Evolutionary conservation across 257 asterid species (phyloP).

Genomic region (Ligustrum vulgare): DNA sequence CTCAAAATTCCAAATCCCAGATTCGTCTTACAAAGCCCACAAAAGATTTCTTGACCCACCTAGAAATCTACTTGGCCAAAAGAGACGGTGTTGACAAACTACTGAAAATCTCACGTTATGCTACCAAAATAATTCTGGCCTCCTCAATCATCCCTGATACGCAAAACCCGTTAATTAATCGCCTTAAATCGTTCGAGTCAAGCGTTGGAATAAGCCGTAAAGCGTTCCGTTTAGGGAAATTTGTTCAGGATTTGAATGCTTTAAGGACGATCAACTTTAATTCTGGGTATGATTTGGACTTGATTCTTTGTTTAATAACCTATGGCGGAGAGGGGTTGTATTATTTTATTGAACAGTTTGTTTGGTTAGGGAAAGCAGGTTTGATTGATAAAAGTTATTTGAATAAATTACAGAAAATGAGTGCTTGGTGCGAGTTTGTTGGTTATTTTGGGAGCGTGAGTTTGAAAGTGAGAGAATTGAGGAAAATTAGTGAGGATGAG

Average conservation of each 20-base stretch:
- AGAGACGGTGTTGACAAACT: constrained; percentile 94
- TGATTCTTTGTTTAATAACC: constrained; percentile 40
- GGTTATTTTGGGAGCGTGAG: constrained; percentile 87
- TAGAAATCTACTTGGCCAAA: constrained; percentile 77
- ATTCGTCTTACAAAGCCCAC: constrained; percentile 15
- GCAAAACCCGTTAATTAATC: constrained; percentile 32
- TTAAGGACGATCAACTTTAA: constrained; percentile 40
- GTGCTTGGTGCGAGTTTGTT: constrained; percentile 84
- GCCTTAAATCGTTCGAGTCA: constrained; percentile 82
- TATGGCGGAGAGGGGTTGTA: constrained; percentile 88
- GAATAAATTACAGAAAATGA: constrained; percentile 48
- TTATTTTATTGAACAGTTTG: constrained; percentile 82
- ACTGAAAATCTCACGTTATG: constrained; percentile 83
- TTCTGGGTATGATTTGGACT: constrained; percentile 26
- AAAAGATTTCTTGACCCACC: constrained; percentile 63
- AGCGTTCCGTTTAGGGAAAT: constrained; percentile 92
- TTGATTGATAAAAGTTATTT: constrained; percentile 60
- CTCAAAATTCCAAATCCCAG: constrained; percentile 16
- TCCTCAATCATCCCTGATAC: constrained; percentile 42
- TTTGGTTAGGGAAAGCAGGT: constrained; percentile 80
- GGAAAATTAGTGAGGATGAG: constrained; percentile 50
- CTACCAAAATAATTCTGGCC: constrained; percentile 72
- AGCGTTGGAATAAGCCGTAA: constrained; percentile 86
- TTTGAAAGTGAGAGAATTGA: constrained; percentile 65
- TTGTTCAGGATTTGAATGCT: constrained; percentile 81